phyloP scores from a whole-genome alignment of 139 green algal genomes.

The Asterochloris erici region DNA sequence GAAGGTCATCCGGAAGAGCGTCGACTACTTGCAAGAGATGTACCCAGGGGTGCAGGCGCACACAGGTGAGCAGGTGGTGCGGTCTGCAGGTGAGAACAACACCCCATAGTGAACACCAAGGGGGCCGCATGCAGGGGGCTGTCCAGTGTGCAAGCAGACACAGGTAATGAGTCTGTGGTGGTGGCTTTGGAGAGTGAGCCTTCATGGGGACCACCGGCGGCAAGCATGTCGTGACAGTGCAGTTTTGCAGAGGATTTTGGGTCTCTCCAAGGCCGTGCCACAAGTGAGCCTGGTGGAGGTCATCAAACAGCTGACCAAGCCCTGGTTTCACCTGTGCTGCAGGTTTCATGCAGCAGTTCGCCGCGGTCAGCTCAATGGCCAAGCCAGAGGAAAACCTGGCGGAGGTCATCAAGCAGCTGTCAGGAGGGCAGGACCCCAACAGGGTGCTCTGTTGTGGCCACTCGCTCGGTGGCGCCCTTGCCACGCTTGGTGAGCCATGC shows the following conservation, averaged over 20 bases:
- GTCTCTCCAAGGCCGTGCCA: too few relatives aligned
- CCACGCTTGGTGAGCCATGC: constrained; percentile 16
- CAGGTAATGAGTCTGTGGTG: too few relatives aligned
- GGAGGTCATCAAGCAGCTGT: constrained; percentile 26
- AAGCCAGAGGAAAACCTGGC: constrained; percentile 17
- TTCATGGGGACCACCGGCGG: too few relatives aligned
- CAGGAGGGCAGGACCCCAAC: constrained; percentile 21
- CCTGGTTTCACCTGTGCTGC: neutral
- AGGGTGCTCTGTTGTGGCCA: constrained; percentile 32
- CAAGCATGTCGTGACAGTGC: too few relatives aligned
- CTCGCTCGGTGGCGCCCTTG: constrained; percentile 34
- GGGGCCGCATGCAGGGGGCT: too few relatives aligned
- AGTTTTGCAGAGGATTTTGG: too few relatives aligned
- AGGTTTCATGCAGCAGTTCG: constrained; percentile 39
- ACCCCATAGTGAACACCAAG: too few relatives aligned
- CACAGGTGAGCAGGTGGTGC: constrained; percentile 9
- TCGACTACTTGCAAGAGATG: constrained; percentile 24
- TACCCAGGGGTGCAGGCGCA: constrained; percentile 27
- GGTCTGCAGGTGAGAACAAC: too few relatives aligned
- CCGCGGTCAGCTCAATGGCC: constrained; percentile 1
- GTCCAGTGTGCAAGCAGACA: too few relatives aligned
- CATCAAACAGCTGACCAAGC: too few relatives aligned
- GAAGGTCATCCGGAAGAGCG: constrained; percentile 18
- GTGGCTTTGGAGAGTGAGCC: too few relatives aligned
- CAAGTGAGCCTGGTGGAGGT: too few relatives aligned